Evolutionary conservation across 2,329 filamentous ascomycete genomes (phyloP), one percentile per base, ranked within the genome.

Genomic region (Huntiella bhutanensis): DNA sequence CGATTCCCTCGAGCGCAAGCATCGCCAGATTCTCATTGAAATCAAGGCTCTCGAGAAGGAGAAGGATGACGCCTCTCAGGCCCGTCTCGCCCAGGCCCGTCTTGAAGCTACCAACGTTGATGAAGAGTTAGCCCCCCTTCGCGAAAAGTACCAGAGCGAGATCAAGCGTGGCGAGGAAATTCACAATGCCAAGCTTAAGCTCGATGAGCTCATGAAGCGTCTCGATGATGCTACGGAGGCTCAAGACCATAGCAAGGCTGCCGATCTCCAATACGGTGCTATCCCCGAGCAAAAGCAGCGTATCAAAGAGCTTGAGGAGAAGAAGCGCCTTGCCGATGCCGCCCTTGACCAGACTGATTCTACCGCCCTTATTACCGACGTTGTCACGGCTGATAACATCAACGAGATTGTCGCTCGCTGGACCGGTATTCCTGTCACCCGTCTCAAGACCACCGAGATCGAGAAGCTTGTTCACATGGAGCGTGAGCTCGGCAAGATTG

Each of bases 391-490:
- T 8, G 91, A 98, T 53, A 87, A 98, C 62, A 98, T 98, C 70
- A 96, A 98, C 60, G 88, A 96, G 59, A 98, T 98, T 51, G 91
- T 98, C 45, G 82, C 82, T 46, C 80, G 86, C 51, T 95, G 87
- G 84, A 98, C 91, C n/a, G 91, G 91, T 52, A 98, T 98, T 55
- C 91, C 91, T 1, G 85, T 98, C 49, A 96, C 86, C 4, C 74
- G 88, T 51, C 77, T 98, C 36, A 88, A 82, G 67, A 95, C 91
- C 0, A 82, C 86, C 0, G 91, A 98, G 65, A 96, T 94, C 65
- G 91, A 98, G 61, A 96, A 96, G 69, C 72, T 98, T n/a, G 73
- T 98, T 52, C 73, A 93, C 57, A 98, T 98, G 91, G 91, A 98
- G 65, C 81, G 75, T 57, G 78, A 80, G 41, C 76, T 98, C 5